Percentiles rank a stretch among this genome's conserved stretches.
Conservation (phyloP, 2,329 filamentous ascomycete genomes). For the Colletotrichum sp. region DNA sequence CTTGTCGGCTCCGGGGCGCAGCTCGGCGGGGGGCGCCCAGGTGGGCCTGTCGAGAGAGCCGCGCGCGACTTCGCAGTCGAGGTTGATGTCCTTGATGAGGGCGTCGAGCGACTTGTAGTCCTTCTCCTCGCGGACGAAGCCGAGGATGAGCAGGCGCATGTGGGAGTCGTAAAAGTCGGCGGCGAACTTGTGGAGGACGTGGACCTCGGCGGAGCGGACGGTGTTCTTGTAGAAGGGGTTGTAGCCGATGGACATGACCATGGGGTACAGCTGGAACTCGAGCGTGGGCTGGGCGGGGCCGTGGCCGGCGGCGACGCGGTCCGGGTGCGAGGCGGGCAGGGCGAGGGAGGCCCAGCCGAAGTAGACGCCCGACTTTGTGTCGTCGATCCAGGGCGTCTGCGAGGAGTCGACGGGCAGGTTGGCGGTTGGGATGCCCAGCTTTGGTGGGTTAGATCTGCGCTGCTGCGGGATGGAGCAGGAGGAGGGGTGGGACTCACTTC, state of each 20-base stretch:
- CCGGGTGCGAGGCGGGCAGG: conserved; percentile 54
- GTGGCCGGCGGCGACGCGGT: conserved; percentile 30
- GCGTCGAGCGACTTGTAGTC: conserved; percentile 87
- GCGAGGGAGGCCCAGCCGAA: conserved; percentile 87
- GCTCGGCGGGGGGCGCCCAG: conserved; percentile 55
- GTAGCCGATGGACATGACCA: conserved; percentile 95
- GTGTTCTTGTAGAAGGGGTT: conserved; percentile 98
- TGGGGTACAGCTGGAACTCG: conserved; percentile 66
- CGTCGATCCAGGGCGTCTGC: conserved; percentile 63
- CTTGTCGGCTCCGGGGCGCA: conserved; percentile 24
- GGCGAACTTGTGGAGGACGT: conserved; percentile 79
- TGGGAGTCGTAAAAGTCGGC: conserved; percentile 84
- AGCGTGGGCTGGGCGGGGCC: conserved; percentile 28
- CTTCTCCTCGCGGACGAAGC: conserved; percentile 87
- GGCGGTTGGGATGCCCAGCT: conserved; percentile 96
- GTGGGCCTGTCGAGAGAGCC: conserved; percentile 70
- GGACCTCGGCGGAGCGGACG: conserved; percentile 85
- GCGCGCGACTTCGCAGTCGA: conserved; percentile 84
- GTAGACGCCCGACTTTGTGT: conserved; percentile 82
- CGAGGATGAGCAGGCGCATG: conserved; percentile 81
- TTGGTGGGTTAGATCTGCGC: conserved; percentile 1
- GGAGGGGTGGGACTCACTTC: conserved; percentile 61
- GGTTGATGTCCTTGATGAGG: conserved; percentile 84
- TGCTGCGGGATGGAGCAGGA: neutral
- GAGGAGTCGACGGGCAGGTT: conserved; percentile 80